Evolutionary conservation across 805 yeast species (phyloP).

Genomic region (Suhomyces xylopsoci): DNA sequence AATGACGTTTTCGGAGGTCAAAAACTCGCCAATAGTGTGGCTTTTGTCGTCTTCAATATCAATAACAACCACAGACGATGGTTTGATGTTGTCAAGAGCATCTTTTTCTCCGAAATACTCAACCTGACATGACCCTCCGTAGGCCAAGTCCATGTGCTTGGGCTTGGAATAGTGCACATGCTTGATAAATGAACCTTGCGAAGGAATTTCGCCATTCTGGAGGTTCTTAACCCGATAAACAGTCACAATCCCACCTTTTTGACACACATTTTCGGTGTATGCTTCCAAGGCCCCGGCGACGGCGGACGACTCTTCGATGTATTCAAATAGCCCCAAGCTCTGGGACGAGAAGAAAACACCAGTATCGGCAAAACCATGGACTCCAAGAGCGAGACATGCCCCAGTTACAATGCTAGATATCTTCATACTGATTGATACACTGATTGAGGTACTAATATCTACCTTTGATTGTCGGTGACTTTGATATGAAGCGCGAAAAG

Average conservation of each 20-base stretch:
- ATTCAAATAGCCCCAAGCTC: conserved; percentile 12
- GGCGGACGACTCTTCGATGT: conserved; percentile 21
- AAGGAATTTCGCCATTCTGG: conserved; percentile 1
- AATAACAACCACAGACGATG: neutral
- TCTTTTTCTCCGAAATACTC: conserved; percentile 4
- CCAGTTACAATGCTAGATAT: conserved; percentile 6
- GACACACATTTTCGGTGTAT: conserved; percentile 19
- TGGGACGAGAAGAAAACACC: conserved; percentile 19
- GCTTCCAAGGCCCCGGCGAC: conserved; percentile 16
- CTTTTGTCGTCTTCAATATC: neutral
- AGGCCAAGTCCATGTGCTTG: conserved; percentile 15
- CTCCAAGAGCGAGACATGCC: conserved; percentile 11
- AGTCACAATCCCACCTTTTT: conserved; percentile 12
- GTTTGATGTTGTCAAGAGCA: neutral
- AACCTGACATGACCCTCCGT: conserved; percentile 11
- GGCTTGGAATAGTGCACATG: conserved; percentile 20
- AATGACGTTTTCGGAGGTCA: conserved; percentile 12
- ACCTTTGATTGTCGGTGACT: neutral
- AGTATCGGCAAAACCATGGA: conserved; percentile 22
- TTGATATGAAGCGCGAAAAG: neutral
- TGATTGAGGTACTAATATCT: neutral
- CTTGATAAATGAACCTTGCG: conserved; percentile 11
- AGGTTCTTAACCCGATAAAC: conserved; percentile 27
- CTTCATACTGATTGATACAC: conserved; percentile 6
- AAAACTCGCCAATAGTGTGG: conserved; percentile 16